These are phyloP conservation scores for Backusella parvicylindrica DNA, from an alignment of 192 early-diverging fungal species.

Conservation along the genomic window DNA sequence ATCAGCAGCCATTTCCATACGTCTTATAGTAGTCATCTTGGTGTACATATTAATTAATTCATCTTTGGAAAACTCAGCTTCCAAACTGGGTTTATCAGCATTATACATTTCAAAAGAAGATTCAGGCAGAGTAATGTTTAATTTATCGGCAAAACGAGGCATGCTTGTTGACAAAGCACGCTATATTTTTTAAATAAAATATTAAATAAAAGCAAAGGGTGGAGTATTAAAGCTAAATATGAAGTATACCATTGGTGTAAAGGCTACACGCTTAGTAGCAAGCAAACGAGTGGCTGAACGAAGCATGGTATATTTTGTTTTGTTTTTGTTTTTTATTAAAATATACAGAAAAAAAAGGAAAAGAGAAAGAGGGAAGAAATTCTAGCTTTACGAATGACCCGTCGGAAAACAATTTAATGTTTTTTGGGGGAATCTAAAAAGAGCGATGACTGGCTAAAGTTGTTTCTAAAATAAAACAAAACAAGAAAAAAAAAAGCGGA, in stretches of 20 bases:
- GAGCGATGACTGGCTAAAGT: background rate
- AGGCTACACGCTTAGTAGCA: slow-evolving; percentile 21
- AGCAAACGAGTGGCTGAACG: slow-evolving; percentile 32
- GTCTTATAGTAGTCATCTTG: slow-evolving; percentile 84
- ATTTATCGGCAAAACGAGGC: slow-evolving; percentile 30
- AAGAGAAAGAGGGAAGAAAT: background rate
- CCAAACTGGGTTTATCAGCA: slow-evolving; percentile 64
- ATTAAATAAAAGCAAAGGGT: background rate
- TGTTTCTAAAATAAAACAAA: slow-evolving; percentile 11
- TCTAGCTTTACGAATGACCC: background rate
- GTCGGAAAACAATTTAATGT: background rate
- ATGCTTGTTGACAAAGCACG: slow-evolving; percentile 38
- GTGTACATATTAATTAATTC: slow-evolving; percentile 83
- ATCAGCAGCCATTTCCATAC: slow-evolving; percentile 93
- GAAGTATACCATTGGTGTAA: slow-evolving; percentile 8
- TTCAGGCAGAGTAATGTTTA: slow-evolving; percentile 73
- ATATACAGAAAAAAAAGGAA: slow-evolving; percentile 1
- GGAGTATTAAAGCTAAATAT: background rate
- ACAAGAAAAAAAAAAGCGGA: background rate
- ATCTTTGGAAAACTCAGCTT: slow-evolving; percentile 61
- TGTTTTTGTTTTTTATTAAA: too few relatives aligned
- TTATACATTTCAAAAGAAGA: slow-evolving; percentile 81
- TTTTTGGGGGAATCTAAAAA: background rate
- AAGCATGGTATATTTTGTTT: slow-evolving; percentile 23
- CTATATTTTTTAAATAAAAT: slow-evolving; percentile 2